Evolutionary conservation across 164 flowering plant genomes (phyloP).

Genomic region (Berberis vulgaris): DNA sequence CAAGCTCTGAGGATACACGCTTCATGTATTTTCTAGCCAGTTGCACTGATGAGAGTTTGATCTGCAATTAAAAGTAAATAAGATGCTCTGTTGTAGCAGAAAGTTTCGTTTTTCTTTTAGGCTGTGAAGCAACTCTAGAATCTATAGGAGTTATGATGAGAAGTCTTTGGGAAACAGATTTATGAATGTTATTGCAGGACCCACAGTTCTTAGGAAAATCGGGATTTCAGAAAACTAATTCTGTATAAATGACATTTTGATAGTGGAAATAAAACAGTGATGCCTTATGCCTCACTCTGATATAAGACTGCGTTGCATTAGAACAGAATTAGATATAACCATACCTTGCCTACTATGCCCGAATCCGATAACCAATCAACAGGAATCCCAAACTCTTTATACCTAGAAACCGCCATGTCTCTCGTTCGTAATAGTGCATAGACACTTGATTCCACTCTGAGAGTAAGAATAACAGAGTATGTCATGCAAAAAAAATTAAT

Average conservation of each 20-base stretch:
- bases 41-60: slow-evolving; percentile 90
- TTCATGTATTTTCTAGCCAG: slow-evolving; percentile 94
- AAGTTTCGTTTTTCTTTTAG: no score
- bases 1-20: slow-evolving; percentile 84
- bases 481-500: not conserved
- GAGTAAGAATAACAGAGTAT: not conserved
- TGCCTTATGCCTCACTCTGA: no score
- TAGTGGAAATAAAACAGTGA: no score
- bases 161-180: no score
- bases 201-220: no score
- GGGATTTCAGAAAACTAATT: no score
- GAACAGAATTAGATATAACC: no score
- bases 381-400: slow-evolving; percentile 86
- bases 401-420: slow-evolving; percentile 89
- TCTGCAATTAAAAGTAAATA: slow-evolving; percentile 36
- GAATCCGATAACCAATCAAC: slow-evolving; percentile 80
- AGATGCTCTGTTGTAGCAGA: not conserved
- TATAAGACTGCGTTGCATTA: no score
- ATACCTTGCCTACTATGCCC: slow-evolving; percentile 93
- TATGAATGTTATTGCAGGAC: no score
- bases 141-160: no score
- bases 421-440: slow-evolving; percentile 83
- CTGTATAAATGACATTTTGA: no score
- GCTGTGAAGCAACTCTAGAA: no score
- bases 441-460: slow-evolving; percentile 90